These are phyloP conservation scores for Cystobasidium slooffiae DNA, from an alignment of 1,284 basidiomycete species.

Conservation along the genomic window DNA sequence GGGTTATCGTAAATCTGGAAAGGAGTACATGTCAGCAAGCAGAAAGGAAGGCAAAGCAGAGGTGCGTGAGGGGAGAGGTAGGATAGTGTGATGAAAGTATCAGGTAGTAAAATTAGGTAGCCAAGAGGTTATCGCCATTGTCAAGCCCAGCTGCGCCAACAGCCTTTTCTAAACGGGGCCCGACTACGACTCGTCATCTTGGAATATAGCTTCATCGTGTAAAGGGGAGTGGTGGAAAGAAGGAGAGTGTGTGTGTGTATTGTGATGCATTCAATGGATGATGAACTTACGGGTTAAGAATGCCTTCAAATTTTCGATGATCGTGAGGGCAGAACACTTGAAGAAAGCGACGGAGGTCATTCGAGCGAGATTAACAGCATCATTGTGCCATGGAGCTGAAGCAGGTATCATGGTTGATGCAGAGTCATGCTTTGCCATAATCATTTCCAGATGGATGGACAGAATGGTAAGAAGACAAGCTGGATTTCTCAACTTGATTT, in stretches of 20 bases:
- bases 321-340: neutral
- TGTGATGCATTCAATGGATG: neutral
- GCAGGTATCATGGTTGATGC: neutral
- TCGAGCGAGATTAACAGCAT: neutral
- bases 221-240: neutral
- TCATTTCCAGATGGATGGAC: no score
- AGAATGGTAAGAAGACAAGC: conserved; percentile 5
- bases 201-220: conserved; percentile 32
- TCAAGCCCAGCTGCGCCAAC: conserved; percentile 40
- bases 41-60: no score
- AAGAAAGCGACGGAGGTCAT: neutral
- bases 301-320: neutral
- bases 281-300: neutral
- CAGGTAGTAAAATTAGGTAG: conserved; percentile 35
- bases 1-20: no score
- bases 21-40: no score
- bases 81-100: conserved; percentile 12
- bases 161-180: conserved; percentile 31
- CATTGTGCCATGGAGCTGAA: no score
- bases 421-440: neutral
- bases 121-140: conserved; percentile 42
- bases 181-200: conserved; percentile 42
- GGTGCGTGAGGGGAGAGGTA: no score
- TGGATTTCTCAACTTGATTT: neutral
- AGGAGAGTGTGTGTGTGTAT: conserved; percentile 16